Conservation (phyloP, 176 grass and related monocot species). For the Phragmites australis region DNA sequence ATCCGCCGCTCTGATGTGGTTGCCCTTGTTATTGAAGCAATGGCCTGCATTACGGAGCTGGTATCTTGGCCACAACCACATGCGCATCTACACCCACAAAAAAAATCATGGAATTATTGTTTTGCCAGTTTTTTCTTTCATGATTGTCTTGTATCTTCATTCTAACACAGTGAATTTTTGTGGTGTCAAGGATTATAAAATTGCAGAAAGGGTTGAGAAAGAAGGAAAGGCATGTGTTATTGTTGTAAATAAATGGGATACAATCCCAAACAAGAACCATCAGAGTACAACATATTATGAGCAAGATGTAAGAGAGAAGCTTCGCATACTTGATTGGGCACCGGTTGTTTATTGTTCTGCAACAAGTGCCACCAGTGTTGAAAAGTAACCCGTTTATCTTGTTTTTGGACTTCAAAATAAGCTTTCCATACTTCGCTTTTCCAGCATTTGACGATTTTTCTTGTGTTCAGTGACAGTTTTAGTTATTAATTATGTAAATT, state of each 20-base stretch:
- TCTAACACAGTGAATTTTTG: slow-evolving; percentile 27
- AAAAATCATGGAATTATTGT: neutral
- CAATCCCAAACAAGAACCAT: slow-evolving; percentile 97
- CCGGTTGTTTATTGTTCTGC: slow-evolving; percentile 92
- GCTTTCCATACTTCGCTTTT: neutral
- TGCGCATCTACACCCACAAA: neutral
- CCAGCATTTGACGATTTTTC: neutral
- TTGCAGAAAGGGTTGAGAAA: slow-evolving; percentile 92
- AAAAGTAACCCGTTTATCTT: slow-evolving; percentile 65
- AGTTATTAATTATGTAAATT: neutral
- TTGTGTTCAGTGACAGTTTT: neutral
- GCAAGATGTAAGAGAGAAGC: slow-evolving; percentile 92
- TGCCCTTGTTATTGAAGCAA: slow-evolving; percentile 87
- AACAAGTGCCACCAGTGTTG: slow-evolving; percentile 67
- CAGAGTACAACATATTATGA: slow-evolving; percentile 85
- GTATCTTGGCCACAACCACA: slow-evolving; percentile 39
- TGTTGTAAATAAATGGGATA: slow-evolving; percentile 99
- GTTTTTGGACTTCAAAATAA: neutral
- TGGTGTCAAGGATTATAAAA: slow-evolving; percentile 73
- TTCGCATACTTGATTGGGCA: slow-evolving; percentile 84
- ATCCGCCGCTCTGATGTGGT: slow-evolving; percentile 88
- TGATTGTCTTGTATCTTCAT: neutral
- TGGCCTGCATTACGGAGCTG: slow-evolving; percentile 91
- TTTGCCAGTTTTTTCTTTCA: neutral
- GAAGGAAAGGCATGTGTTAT: slow-evolving; percentile 95